Base-by-base conservation (phyloP, 208 protist species). In the Wallacemonas rigidus region DNA sequence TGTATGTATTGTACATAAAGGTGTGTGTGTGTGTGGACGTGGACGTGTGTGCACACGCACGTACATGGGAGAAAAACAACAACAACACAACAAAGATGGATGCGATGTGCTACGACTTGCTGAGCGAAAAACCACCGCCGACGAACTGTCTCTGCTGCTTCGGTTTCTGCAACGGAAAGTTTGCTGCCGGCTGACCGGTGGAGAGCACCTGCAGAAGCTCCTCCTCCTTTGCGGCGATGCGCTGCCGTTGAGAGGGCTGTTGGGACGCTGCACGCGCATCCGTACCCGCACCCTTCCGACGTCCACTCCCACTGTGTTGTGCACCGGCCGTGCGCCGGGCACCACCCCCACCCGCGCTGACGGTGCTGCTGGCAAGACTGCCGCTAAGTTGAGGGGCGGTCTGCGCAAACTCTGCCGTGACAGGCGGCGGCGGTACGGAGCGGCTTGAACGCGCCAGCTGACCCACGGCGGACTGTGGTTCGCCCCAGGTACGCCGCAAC, bases 51-150 rank as follows among this genome's bases (percentile, higher is more conserved):
- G 48, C 8, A 15, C 11, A 74, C 54, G 51, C 39, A 57, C 51
- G 45, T 39, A 71, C n/a, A 69, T 14, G 4, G 36, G 2, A 47
- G 53, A 57, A 57, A 6, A 57, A 5, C 45, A 50, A 50, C 53
- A 57, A 6, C 53, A 57, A 57, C 53, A 71, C 4, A 68, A 57
- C n/a, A 51, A 79, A 53, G 39, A 7, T 17, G 26, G 53, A 57
- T 58, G 15, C n/a, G 8, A 3, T 43, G 35, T 45, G 75, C 9
- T 55, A 68, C 7, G 77, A 5, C 17, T 68, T 56, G 40, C 41
- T 90, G 9, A 96, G 74, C 9, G 86, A 76, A 74, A 94, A 96
- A 44, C 91, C 91, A 36, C 91, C 91, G 15, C 91, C 91, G 6
- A 88, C 85, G 74, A 93, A 96, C 44, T 85, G 79, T 6, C 82